phyloP scores from a whole-genome alignment of 768 basidiomycete genomes.

The Pleurotus tuber-regium region DNA sequence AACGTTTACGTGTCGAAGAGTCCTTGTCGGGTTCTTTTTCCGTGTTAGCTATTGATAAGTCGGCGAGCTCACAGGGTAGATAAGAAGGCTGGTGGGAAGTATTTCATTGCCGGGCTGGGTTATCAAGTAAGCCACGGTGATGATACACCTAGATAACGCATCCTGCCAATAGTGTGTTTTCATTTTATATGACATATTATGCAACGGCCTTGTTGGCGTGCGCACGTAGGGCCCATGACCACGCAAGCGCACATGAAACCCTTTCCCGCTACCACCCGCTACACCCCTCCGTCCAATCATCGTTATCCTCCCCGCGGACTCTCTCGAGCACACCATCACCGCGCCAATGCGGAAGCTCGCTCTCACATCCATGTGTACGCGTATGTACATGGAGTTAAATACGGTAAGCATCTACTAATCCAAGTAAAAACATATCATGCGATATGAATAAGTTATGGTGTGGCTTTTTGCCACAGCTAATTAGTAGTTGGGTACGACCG shows the following conservation, averaged over 20 bases:
- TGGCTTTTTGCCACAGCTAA: no score
- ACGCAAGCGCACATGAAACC: neutral
- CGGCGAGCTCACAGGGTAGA: neutral
- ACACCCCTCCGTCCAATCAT: neutral
- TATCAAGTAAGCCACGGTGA: slow-evolving; percentile 1
- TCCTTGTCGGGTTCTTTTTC: neutral
- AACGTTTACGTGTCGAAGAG: neutral
- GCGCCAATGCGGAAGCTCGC: neutral
- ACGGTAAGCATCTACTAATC: neutral
- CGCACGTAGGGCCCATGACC: no score
- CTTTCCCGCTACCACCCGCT: neutral
- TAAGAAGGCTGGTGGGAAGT: neutral
- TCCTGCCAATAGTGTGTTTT: no score
- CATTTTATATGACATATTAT: no score
- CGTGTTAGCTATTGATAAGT: neutral
- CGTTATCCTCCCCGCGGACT: neutral
- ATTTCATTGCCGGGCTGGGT: neutral
- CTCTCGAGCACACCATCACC: neutral
- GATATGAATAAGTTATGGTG: neutral
- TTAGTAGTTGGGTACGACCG: neutral
- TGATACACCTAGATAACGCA: no score
- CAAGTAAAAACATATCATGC: neutral
- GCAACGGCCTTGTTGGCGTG: no score
- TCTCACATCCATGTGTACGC: neutral
- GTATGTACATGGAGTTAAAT: neutral